phyloP scores from a whole-genome alignment of 257 asterid species.

The Nyctanthes arbortristis region DNA sequence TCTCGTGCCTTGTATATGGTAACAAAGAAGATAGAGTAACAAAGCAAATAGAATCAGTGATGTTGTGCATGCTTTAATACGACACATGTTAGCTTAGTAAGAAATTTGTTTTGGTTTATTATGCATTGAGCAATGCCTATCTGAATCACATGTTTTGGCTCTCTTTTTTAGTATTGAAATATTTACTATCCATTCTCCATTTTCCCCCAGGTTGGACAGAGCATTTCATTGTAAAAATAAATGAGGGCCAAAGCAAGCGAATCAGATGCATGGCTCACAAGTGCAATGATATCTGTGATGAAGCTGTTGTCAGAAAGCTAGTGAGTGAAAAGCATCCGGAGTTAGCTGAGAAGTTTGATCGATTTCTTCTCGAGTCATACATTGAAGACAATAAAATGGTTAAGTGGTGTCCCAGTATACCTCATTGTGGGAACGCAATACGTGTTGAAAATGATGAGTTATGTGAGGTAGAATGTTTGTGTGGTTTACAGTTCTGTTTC shows the following conservation, averaged over 20 bases:
- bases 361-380: slow-evolving; percentile 94
- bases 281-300: slow-evolving; percentile 91
- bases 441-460: slow-evolving; percentile 79
- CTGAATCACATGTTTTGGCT: background rate
- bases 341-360: slow-evolving; percentile 86
- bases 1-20: slow-evolving; percentile 5
- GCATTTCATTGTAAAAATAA: slow-evolving; percentile 91
- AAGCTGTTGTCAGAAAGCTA: slow-evolving; percentile 60
- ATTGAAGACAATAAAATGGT: slow-evolving; percentile 98
- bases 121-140: background rate
- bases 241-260: slow-evolving; percentile 96
- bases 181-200: slow-evolving; percentile 8
- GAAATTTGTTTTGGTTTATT: slow-evolving; percentile 3
- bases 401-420: slow-evolving; percentile 95
- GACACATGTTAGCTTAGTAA: background rate
- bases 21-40: background rate
- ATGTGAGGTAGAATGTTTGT: slow-evolving; percentile 95
- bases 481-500: slow-evolving; percentile 94
- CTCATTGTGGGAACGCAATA: slow-evolving; percentile 99
- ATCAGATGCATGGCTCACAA: slow-evolving; percentile 95
- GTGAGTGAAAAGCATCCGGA: slow-evolving; percentile 66
- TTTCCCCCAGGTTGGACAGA: slow-evolving; percentile 87
- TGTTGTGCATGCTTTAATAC: slow-evolving; percentile 8
- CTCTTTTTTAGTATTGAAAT: slow-evolving; percentile 3
- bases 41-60: background rate